A percentile compares a stretch with the other conserved stretches of the same genome.
Evolutionary conservation across 805 yeast species (phyloP).

Genomic region (Schwanniomyces occidentalis): DNA sequence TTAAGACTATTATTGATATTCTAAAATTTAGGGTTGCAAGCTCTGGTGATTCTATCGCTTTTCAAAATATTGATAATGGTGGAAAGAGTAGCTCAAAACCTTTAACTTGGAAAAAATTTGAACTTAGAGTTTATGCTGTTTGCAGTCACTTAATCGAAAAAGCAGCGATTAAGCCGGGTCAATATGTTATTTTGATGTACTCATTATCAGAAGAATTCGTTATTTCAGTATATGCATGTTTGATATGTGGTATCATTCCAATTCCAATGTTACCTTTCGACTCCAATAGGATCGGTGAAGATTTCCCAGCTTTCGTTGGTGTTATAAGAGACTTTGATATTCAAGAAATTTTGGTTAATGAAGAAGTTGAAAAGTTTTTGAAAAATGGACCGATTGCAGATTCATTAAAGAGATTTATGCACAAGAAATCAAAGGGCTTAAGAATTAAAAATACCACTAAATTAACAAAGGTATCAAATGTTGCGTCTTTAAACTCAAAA

Average conservation of each 20-base stretch:
- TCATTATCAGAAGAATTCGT: conserved; percentile 85
- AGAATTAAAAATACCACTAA: conserved; percentile 69
- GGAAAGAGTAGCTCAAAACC: conserved; percentile 39
- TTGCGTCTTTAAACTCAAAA: conserved; percentile 43
- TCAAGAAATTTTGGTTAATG: conserved; percentile 71
- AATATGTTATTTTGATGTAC: conserved; percentile 76
- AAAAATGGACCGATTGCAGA: conserved; percentile 67
- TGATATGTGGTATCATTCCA: conserved; percentile 75
- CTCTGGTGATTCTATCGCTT: conserved; percentile 81
- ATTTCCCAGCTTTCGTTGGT: conserved; percentile 62
- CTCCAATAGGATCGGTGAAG: conserved; percentile 67
- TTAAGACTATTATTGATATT: conserved; percentile 67
- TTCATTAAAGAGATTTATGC: conserved; percentile 51
- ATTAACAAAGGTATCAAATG: conserved; percentile 41
- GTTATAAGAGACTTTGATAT: conserved; percentile 73
- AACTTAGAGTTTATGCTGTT: conserved; percentile 71
- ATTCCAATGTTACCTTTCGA: conserved; percentile 76
- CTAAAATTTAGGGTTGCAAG: conserved; percentile 74
- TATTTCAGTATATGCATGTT: conserved; percentile 82
- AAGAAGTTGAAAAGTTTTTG: conserved; percentile 67
- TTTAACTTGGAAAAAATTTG: conserved; percentile 77
- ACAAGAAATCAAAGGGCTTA: conserved; percentile 39
- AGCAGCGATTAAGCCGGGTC: conserved; percentile 63
- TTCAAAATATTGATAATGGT: conserved; percentile 41
- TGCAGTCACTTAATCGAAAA: conserved; percentile 70